Evolutionary conservation across 2,329 filamentous ascomycete species (phyloP), one percentile per base, ranked within the genome.

Genomic region (Westerdykella ornata): DNA sequence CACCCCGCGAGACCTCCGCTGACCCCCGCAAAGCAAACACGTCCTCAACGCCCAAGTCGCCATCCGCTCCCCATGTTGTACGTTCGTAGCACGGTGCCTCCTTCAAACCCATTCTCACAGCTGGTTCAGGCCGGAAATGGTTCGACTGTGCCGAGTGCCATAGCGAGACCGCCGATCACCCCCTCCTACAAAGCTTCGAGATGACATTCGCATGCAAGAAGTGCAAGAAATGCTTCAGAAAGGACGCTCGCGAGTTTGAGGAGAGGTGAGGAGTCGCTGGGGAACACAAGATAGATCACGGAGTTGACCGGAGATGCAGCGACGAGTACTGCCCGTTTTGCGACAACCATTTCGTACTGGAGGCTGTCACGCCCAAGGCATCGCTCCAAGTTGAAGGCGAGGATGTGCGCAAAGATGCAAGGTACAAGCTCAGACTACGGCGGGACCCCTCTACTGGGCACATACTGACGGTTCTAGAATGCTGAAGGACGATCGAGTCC

Each of bases 321-420:
- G 92, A 98, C 71, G 94, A 98, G 67, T 98, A 94, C 75, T 98
- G 92, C 73, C 94, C 92, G 16, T 87, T 96, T 72, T 98, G 92
- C 73, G 92, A 98, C 65, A 98, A 98, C 71, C 94, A 98, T 69
- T 98, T 89, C 62, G 85, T 98, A 30, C 75, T 98, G 49, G 89
- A 97, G 4, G 94, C 92, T 38, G 69, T 84, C 54, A 86, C 84
- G 4, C 87, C 92, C 16, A 85, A 94, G 68, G 78, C 89, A 8
- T 78, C 84, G 28, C 70, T 98, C 38, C 80, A 89, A 52, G 78
- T 98, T 38, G 92, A 98, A 72, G 86, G 90, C 46, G 90, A 94
- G 48, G 94, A 98, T 69, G 82, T 82, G 3, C 76, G 92, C 45
- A 77, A 89, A 55, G 87, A 98, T 68, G 80, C 78, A 57, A 80